These are phyloP conservation scores for Albugo laibachii DNA, from an alignment of 352 stramenopile species.

Conservation along the genomic window DNA sequence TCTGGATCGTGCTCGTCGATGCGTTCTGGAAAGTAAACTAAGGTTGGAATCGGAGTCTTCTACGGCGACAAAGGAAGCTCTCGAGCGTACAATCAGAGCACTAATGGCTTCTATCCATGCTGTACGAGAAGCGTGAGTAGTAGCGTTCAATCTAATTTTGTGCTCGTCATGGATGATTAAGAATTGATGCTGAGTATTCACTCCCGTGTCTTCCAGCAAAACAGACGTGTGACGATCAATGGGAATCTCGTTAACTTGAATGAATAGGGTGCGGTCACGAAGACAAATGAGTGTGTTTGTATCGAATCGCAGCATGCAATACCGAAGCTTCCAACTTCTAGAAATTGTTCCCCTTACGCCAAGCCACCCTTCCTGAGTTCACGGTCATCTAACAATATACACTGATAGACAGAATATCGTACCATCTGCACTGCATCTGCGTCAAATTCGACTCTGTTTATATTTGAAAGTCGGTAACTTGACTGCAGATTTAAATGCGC, in stretches of 20 bases:
- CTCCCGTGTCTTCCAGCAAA: constrained; percentile 30
- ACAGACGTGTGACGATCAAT: constrained; percentile 67
- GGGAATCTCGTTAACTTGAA: constrained; percentile 38
- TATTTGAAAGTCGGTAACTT: constrained; percentile 20
- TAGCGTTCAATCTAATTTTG: constrained; percentile 46
- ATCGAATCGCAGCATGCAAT: constrained; percentile 51
- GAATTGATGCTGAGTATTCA: constrained; percentile 63
- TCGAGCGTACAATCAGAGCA: constrained; percentile 60
- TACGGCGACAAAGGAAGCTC: constrained; percentile 45
- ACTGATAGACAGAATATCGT: background rate
- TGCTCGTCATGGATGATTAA: constrained; percentile 51
- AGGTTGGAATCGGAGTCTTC: constrained; percentile 30
- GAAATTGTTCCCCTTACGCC: constrained; percentile 43
- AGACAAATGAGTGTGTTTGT: constrained; percentile 59
- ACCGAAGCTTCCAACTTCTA: constrained; percentile 67
- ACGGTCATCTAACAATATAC: constrained; percentile 48
- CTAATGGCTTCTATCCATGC: constrained; percentile 59
- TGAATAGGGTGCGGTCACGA: constrained; percentile 41
- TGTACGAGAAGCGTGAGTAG: constrained; percentile 28
- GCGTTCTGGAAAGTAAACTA: constrained; percentile 6
- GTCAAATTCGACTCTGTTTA: constrained; percentile 6
- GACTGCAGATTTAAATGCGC: constrained; percentile 33
- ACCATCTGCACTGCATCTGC: too few relatives aligned
- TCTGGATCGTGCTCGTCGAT: constrained; percentile 32
- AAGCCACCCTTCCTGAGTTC: constrained; percentile 66